A percentile compares a stretch with the other conserved stretches of the same genome.
Evolutionary conservation across 192 early-diverging fungal species (phyloP).

Genomic region (Coemansia biformis): DNA sequence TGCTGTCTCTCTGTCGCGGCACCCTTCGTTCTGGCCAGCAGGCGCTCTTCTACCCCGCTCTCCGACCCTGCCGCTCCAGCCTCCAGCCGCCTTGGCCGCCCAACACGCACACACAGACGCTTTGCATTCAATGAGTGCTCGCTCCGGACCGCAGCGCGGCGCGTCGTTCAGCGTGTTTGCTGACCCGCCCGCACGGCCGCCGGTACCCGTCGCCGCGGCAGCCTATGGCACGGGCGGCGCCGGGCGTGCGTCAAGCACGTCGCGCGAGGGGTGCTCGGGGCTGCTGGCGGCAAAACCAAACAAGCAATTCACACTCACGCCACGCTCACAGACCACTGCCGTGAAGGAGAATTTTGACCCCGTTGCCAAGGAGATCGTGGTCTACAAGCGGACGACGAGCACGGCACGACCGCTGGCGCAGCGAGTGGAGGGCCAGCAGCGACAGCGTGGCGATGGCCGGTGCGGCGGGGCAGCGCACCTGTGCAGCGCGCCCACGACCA

Average conservation of each 20-base stretch:
- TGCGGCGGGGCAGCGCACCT: no score
- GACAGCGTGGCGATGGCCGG: no score
- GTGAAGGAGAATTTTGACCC: constrained; percentile 46
- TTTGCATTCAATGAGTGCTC: neutral
- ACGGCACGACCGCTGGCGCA: neutral
- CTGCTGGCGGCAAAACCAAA: constrained; percentile 11
- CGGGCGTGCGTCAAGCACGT: neutral
- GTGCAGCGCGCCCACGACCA: no score
- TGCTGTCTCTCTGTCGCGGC: no score
- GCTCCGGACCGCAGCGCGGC: neutral
- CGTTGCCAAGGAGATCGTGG: constrained; percentile 15
- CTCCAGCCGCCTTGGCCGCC: no score
- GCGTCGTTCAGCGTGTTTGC: constrained; percentile 15
- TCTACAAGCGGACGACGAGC: constrained; percentile 1
- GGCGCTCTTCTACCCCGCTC: no score
- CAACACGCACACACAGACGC: no score
- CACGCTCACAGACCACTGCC: constrained; percentile 19
- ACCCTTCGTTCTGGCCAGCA: no score
- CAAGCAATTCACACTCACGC: constrained; percentile 16
- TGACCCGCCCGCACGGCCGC: constrained; percentile 1
- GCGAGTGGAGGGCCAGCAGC: neutral
- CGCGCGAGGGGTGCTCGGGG: no score
- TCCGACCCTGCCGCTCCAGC: no score
- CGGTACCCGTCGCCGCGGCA: neutral
- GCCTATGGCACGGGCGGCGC: neutral